Base-by-base conservation (phyloP, 768 basidiomycete genomes). In the Gymnopilus dilepis region DNA sequence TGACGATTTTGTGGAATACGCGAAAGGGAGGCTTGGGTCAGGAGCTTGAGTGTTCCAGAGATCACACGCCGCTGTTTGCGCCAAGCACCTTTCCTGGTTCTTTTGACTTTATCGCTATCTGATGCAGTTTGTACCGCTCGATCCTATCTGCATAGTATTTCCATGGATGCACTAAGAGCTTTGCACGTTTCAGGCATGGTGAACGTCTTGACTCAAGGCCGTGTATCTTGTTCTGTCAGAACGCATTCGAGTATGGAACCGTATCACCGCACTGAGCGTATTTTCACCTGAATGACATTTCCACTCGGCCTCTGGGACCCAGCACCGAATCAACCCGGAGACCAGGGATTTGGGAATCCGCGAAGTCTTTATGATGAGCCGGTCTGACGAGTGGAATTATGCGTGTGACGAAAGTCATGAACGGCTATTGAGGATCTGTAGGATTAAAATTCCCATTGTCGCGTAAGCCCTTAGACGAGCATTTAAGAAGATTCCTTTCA, bases 1-100 rank as follows among this genome's bases (percentile, higher is more conserved):
- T 63, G 93, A 95, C 67, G 91, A 92, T 54, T 94, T 93, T 67
- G 91, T 92, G 15, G 86, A 82, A 57, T 89, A 81, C 68, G 89
- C 86, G 40, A 86, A 81, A 70, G 73, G 74, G 63, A 75, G 79
- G 48, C 61, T 81, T 48, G 43, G 52, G 13, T 22, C 33, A 8
- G 37, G 6, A 38, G 37, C 52, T 2, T 54, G 15, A 54, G 17
- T 2, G 24, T 40, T 6, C 22, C 12, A 24, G 6, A n/a, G 31
- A 7, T 22, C 38, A 9, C 22, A 37, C 33, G 52, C 34, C 22
- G 24, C 37, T 41, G 22, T 26, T 13, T 22, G 26, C 8, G 52
- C 34, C 37, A 22, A 15, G 22, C 52, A 52, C 19, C 34, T 51
- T 34, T 40, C 6, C 19, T 15, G 11, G 17, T 42, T 24, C 21